Evolutionary conservation across 306 rosid genomes (phyloP).

Genomic region (Sechiopsis laciniata): DNA sequence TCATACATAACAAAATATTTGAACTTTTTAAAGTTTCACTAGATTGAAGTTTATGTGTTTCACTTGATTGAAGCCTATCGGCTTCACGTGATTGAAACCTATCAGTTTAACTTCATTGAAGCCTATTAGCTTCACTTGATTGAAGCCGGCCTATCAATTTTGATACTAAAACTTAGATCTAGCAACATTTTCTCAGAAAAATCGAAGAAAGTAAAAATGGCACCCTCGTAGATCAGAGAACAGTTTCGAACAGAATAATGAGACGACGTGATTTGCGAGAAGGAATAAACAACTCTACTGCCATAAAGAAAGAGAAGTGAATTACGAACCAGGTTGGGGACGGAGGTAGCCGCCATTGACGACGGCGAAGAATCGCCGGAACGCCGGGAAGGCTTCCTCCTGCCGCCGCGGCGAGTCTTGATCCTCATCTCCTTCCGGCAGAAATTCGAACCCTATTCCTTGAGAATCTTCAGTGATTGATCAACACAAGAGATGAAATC

Average conservation of each 20-base stretch:
- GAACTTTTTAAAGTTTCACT: too few species aligned
- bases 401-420: constrained; percentile 18
- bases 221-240: neutral
- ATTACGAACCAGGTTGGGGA: neutral
- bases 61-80: too few species aligned
- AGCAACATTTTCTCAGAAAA: neutral
- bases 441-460: constrained; percentile 5
- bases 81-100: too few species aligned
- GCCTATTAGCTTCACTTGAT: too few species aligned
- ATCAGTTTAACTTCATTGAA: too few species aligned
- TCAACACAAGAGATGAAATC: neutral
- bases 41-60: too few species aligned
- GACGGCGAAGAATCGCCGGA: too few species aligned
- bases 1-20: neutral
- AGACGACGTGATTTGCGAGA: neutral
- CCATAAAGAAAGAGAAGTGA: neutral
- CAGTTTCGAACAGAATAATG: neutral
- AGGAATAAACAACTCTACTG: neutral
- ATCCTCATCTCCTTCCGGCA: constrained; percentile 12
- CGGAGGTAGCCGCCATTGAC: neutral
- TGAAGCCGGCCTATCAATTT: too few species aligned
- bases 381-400: neutral
- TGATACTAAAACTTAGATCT: neutral
- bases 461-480: neutral
- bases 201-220: neutral